Evolutionary conservation across 2,329 filamentous ascomycete genomes (phyloP).

Genomic region (Fonsecaea multimorphosa): DNA sequence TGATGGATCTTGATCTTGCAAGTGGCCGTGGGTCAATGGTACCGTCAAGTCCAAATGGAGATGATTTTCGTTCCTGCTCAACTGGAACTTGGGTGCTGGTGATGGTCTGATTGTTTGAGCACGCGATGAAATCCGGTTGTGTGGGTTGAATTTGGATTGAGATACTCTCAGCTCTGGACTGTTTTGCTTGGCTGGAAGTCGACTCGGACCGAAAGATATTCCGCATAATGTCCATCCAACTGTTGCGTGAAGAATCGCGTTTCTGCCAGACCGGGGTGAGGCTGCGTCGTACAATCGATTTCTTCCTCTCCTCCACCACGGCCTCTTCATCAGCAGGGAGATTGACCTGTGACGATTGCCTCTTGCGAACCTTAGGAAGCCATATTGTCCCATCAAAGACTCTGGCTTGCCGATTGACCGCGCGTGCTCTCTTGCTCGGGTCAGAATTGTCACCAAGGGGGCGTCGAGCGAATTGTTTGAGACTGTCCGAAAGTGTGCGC

Average conservation of each 20-base stretch:
- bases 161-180: conserved; percentile 12
- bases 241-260: conserved; percentile 29
- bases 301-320: conserved; percentile 16
- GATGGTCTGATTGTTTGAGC: neutral
- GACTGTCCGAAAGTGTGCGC: conserved; percentile 12
- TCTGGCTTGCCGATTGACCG: conserved; percentile 34
- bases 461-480: conserved; percentile 22
- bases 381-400: conserved; percentile 36
- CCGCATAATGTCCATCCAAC: conserved; percentile 32
- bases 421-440: conserved; percentile 26
- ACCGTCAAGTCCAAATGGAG: conserved; percentile 31
- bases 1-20: neutral
- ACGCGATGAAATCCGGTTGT: conserved; percentile 1
- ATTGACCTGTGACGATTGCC: conserved; percentile 19
- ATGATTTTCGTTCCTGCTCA: neutral
- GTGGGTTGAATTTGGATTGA: conserved; percentile 14
- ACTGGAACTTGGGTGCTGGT: neutral
- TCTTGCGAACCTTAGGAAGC: conserved; percentile 23
- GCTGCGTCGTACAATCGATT: conserved; percentile 23
- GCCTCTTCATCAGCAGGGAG: conserved; percentile 6
- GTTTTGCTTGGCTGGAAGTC: conserved; percentile 19
- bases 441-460: conserved; percentile 19
- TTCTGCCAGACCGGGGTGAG: conserved; percentile 29
- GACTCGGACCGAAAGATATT: conserved; percentile 29
- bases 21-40: conserved; percentile 20